A percentile compares a stretch with the other conserved stretches of the same genome.
phyloP scores from a whole-genome alignment of 2,329 filamentous ascomycete species.

The Colletotrichum lini region DNA sequence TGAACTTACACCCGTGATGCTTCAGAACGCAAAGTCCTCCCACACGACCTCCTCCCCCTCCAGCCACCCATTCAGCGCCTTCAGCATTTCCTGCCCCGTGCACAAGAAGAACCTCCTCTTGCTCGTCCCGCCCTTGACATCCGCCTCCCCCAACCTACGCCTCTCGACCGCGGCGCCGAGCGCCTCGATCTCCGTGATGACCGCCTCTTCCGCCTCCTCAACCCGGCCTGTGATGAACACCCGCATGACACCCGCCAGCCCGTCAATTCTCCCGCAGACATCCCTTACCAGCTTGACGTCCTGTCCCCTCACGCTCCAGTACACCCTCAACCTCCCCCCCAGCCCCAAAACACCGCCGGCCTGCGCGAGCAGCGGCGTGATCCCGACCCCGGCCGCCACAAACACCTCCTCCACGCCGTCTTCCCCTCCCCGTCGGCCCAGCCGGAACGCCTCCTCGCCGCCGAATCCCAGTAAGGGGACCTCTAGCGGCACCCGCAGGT shows the following conservation, averaged over 20 bases:
- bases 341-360: slow-evolving; percentile 62
- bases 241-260: slow-evolving; percentile 65
- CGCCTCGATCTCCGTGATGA: slow-evolving; percentile 52
- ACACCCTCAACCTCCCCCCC: slow-evolving; percentile 63
- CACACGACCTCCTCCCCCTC: slow-evolving; percentile 67
- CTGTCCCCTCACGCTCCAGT: slow-evolving; percentile 76
- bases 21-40: slow-evolving; percentile 74
- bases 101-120: slow-evolving; percentile 69
- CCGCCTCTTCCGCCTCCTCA: slow-evolving; percentile 50
- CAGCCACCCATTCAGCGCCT: slow-evolving; percentile 64
- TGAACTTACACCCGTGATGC: background rate
- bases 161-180: slow-evolving; percentile 53
- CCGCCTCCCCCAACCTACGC: slow-evolving; percentile 57
- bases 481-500: slow-evolving; percentile 68
- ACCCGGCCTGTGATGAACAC: slow-evolving; percentile 75
- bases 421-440: slow-evolving; percentile 23
- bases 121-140: slow-evolving; percentile 55
- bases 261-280: slow-evolving; percentile 65
- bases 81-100: slow-evolving; percentile 59
- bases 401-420: slow-evolving; percentile 64
- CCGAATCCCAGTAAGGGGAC: slow-evolving; percentile 81
- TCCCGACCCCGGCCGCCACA: slow-evolving; percentile 84
- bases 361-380: slow-evolving; percentile 85
- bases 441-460: slow-evolving; percentile 66
- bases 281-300: slow-evolving; percentile 77